These are phyloP conservation scores for Apiospora sp. DNA, from an alignment of 2,329 filamentous ascomycete species.

Conservation along the genomic window DNA sequence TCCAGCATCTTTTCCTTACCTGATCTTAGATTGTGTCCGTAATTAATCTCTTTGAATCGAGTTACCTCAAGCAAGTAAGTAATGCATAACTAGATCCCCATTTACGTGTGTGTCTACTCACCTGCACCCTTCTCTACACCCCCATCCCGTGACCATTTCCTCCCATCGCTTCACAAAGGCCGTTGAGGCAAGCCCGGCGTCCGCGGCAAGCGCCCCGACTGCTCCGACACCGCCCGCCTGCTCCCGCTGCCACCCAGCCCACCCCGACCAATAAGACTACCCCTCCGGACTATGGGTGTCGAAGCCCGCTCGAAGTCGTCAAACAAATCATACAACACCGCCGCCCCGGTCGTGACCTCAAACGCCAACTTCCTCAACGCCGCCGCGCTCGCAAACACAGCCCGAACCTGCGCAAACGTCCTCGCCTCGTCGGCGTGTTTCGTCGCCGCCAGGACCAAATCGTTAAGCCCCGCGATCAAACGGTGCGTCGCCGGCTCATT, in stretches of 20 bases:
- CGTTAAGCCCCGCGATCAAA: not conserved
- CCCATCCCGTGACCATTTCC: too few species aligned
- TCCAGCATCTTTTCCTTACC: too few species aligned
- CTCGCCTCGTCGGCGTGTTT: not conserved
- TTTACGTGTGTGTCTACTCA: not conserved
- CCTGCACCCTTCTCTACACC: not conserved
- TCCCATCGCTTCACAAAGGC: not conserved
- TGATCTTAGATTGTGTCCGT: too few species aligned
- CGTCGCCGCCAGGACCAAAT: not conserved
- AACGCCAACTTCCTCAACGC: not conserved
- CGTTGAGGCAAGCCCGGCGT: not conserved
- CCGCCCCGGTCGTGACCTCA: not conserved
- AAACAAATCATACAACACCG: not conserved
- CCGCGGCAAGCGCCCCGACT: not conserved
- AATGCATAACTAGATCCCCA: too few species aligned
- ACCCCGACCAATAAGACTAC: too few species aligned
- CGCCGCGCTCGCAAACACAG: not conserved
- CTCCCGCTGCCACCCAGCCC: not conserved
- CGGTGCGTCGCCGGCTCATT: slow-evolving; percentile 4
- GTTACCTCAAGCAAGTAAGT: too few species aligned
- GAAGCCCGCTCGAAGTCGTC: not conserved
- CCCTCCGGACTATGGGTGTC: not conserved
- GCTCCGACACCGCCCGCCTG: not conserved
- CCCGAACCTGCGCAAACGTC: not conserved
- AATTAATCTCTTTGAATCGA: too few species aligned